phyloP scores from a whole-genome alignment of 2,329 filamentous ascomycete genomes.

The Xylaria sp. region DNA sequence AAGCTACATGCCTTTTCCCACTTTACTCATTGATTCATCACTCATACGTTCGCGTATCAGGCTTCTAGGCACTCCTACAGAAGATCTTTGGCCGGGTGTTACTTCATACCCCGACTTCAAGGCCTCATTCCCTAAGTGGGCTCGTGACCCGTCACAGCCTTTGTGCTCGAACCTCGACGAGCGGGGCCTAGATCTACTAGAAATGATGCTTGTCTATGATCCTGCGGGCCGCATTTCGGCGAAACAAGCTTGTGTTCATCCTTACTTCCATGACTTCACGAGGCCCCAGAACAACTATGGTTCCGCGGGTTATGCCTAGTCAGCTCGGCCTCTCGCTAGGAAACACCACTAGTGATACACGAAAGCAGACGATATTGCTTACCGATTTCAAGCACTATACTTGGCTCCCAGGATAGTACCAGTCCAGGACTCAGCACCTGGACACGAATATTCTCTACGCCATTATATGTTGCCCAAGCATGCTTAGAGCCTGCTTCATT shows the following conservation, averaged over 20 bases:
- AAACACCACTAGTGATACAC: constrained; percentile 16
- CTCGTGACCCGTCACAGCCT: constrained; percentile 67
- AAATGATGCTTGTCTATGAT: constrained; percentile 81
- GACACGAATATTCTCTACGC: constrained; percentile 21
- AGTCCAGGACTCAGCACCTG: constrained; percentile 18
- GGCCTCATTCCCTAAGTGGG: constrained; percentile 89
- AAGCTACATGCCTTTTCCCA: constrained; percentile 39
- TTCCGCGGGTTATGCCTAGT: constrained; percentile 32
- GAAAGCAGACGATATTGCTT: constrained; percentile 27
- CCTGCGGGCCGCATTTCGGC: constrained; percentile 86
- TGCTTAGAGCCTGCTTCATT: constrained; percentile 14
- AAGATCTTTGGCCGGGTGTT: constrained; percentile 85
- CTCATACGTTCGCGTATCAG: constrained; percentile 45
- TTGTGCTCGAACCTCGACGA: constrained; percentile 78
- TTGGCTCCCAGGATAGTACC: constrained; percentile 38
- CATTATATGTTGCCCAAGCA: constrained; percentile 21
- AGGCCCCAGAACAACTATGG: constrained; percentile 28
- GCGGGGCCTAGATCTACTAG: constrained; percentile 69
- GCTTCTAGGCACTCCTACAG: constrained; percentile 81
- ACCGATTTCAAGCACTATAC: constrained; percentile 30
- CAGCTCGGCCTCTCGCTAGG: background rate
- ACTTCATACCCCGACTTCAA: constrained; percentile 97
- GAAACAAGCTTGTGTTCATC: constrained; percentile 83
- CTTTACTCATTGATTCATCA: background rate
- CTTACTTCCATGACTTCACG: constrained; percentile 69